Evolutionary conservation across 768 basidiomycete species (phyloP).

Genomic region (Hericium coralloides): DNA sequence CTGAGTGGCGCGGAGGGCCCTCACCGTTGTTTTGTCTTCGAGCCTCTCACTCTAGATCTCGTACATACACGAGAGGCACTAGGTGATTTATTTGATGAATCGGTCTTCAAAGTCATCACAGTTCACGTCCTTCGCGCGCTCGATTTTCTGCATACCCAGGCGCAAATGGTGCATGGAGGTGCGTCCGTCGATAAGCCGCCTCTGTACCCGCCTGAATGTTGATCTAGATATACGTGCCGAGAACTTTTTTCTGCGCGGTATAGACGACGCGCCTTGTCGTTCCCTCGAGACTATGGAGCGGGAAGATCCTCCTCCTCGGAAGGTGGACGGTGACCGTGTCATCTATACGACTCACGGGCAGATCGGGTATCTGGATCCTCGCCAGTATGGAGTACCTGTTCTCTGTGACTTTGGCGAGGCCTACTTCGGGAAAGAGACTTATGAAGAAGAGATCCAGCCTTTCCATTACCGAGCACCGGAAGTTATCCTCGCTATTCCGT

Average conservation of each 20-base stretch:
- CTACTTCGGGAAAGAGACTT: neutral
- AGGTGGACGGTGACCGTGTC: neutral
- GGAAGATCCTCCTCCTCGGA: neutral
- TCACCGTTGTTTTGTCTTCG: constrained; percentile 1
- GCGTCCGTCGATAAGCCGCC: neutral
- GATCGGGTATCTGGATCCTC: neutral
- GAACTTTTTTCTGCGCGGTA: neutral
- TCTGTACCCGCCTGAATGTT: neutral
- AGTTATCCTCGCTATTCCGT: neutral
- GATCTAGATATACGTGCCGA: neutral
- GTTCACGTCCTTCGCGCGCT: neutral
- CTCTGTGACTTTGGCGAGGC: neutral
- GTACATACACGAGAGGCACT: neutral
- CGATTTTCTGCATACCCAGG: neutral
- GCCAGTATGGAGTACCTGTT: neutral
- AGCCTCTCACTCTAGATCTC: neutral
- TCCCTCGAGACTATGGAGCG: neutral
- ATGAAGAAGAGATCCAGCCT: neutral
- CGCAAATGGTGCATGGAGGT: neutral
- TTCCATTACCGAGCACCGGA: neutral
- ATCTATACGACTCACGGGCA: neutral
- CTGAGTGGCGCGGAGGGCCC: neutral
- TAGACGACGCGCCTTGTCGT: neutral
- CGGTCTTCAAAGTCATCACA: neutral
- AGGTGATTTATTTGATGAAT: neutral